Percentiles rank a stretch among this genome's conserved stretches.
Conservation (phyloP, 805 yeast species). For the Hanseniaspora mollemarum region DNA sequence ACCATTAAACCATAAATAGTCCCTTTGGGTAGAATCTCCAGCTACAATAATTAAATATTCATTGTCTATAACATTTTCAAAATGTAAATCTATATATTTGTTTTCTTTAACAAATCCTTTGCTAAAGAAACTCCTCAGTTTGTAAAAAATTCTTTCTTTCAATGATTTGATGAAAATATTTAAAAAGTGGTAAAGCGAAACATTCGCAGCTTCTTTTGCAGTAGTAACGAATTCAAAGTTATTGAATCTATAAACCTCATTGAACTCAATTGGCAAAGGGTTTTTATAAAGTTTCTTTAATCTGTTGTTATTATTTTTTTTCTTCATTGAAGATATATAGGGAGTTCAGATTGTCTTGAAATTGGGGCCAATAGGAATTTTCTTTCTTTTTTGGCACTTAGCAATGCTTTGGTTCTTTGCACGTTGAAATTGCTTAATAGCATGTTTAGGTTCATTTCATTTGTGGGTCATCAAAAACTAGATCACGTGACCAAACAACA, state of each 20-base stretch:
- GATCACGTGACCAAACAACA: background rate
- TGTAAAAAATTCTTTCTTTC: background rate
- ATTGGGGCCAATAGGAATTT: too few species aligned
- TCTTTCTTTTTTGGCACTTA: too few species aligned
- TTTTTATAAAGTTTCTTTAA: background rate
- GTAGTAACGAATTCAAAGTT: conserved; percentile 5
- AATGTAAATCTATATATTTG: conserved; percentile 25
- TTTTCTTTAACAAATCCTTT: background rate
- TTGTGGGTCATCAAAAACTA: background rate
- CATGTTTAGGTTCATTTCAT: too few species aligned
- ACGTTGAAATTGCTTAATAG: too few species aligned
- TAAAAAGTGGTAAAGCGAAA: background rate
- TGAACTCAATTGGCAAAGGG: background rate
- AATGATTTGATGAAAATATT: background rate
- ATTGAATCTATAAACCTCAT: too few species aligned
- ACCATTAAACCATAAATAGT: conserved; percentile 65
- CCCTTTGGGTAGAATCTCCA: conserved; percentile 34
- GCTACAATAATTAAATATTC: conserved; percentile 1
- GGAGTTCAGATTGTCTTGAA: too few species aligned
- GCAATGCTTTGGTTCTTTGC: too few species aligned
- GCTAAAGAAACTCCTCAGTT: background rate
- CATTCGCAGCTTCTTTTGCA: background rate
- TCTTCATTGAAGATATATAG: background rate
- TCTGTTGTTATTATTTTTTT: background rate
- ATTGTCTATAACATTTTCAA: conserved; percentile 27